phyloP scores from a whole-genome alignment of 257 asterid genomes.

The Solanum medicagineum region DNA sequence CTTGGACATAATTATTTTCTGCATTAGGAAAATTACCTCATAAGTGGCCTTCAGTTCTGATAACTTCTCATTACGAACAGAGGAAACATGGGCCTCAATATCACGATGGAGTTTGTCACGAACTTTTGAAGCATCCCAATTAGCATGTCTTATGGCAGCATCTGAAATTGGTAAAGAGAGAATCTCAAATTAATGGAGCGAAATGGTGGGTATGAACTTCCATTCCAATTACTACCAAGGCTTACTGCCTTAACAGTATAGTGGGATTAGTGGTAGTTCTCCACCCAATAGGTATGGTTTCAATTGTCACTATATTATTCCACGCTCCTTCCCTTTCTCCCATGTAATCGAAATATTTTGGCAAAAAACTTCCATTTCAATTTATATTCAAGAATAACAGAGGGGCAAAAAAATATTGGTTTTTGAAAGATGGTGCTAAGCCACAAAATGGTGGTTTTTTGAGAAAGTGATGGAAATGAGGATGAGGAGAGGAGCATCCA shows the following conservation, averaged over 20 bases:
- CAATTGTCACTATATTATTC: neutral
- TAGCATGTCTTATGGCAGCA: slow-evolving; percentile 36
- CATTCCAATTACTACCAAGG: neutral
- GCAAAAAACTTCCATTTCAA: neutral
- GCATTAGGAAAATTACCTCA: slow-evolving; percentile 24
- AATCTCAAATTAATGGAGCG: neutral
- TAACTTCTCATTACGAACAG: slow-evolving; percentile 30
- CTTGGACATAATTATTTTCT: neutral
- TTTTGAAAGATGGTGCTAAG: neutral
- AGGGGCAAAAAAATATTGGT: neutral
- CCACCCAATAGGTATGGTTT: neutral
- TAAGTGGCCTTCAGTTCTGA: slow-evolving; percentile 24
- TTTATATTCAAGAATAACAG: neutral
- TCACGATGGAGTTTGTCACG: slow-evolving; percentile 47
- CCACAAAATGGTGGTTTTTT: too few species aligned
- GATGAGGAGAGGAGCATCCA: too few species aligned
- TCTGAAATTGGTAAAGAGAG: slow-evolving; percentile 22
- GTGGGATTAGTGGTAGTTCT: neutral
- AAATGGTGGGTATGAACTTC: neutral
- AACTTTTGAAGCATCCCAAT: slow-evolving; percentile 47
- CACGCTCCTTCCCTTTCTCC: neutral
- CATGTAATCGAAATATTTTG: neutral
- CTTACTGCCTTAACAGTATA: neutral
- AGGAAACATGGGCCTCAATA: slow-evolving; percentile 38
- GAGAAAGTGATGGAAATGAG: too few species aligned